A percentile compares a stretch with the other conserved stretches of the same genome.
phyloP scores from a whole-genome alignment of 805 yeast genomes.

The Kluyveromyces aestuarii region DNA sequence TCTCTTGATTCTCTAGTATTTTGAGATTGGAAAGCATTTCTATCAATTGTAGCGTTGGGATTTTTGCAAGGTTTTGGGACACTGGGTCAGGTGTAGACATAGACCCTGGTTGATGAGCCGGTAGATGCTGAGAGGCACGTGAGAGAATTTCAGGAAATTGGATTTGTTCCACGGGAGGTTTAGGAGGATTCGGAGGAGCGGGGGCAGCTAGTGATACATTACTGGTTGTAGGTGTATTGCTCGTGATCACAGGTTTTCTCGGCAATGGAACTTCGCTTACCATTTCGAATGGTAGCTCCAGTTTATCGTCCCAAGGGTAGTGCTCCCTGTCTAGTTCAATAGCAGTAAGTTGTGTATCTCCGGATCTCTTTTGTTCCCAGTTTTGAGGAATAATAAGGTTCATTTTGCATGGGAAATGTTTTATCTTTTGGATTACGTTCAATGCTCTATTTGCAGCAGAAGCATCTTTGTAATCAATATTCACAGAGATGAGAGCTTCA shows the following conservation, averaged over 20 bases:
- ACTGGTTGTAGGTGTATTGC: constrained; percentile 5
- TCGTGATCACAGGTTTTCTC: constrained; percentile 16
- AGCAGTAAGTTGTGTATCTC: constrained; percentile 4
- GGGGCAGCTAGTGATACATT: not conserved
- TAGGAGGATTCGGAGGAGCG: not conserved
- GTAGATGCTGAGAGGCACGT: constrained; percentile 48
- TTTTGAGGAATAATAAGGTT: constrained; percentile 20
- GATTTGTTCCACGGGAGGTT: not conserved
- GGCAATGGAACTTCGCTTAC: constrained; percentile 27
- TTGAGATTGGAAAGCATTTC: constrained; percentile 62
- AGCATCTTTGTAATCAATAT: constrained; percentile 17
- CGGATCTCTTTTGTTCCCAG: constrained; percentile 10
- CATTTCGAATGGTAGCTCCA: constrained; percentile 29
- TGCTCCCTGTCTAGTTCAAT: constrained; percentile 22
- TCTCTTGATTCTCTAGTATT: constrained; percentile 42
- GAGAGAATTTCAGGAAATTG: constrained; percentile 39
- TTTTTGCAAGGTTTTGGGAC: constrained; percentile 49
- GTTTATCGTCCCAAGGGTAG: constrained; percentile 23
- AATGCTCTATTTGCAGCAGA: constrained; percentile 22
- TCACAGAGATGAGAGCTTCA: constrained; percentile 40
- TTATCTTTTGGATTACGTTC: constrained; percentile 18
- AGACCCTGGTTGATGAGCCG: constrained; percentile 37
- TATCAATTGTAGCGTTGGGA: constrained; percentile 63
- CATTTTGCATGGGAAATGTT: constrained; percentile 20
- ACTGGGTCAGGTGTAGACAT: constrained; percentile 45